A percentile compares a stretch with the other conserved stretches of the same genome.
Evolutionary conservation across 2,329 filamentous ascomycete species (phyloP).

Genomic region (Cladosporium sp.): DNA sequence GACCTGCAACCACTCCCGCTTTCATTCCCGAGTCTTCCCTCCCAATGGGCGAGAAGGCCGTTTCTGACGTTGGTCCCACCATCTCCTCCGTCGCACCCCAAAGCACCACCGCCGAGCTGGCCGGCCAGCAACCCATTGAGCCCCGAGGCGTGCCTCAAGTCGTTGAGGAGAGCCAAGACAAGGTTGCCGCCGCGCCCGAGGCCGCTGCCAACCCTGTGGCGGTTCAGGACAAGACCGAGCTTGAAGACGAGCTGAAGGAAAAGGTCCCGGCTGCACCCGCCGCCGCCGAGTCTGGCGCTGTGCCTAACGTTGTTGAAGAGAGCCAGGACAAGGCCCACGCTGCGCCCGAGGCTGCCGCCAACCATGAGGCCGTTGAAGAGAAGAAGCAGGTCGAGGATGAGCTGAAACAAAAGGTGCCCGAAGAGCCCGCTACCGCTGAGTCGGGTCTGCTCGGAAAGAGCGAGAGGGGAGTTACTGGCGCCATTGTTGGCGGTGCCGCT

Average conservation of each 20-base stretch:
- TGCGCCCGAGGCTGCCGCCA: conserved; percentile 61
- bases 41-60: conserved; percentile 52
- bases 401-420: conserved; percentile 47
- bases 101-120: conserved; percentile 44
- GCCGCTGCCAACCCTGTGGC: conserved; percentile 60
- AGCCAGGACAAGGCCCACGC: conserved; percentile 63
- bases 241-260: conserved; percentile 64
- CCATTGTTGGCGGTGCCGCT: conserved; percentile 40
- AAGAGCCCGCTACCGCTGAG: conserved; percentile 22
- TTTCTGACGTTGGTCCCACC: conserved; percentile 32
- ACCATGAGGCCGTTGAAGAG: conserved; percentile 47
- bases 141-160: conserved; percentile 52
- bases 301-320: conserved; percentile 62
- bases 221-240: conserved; percentile 38
- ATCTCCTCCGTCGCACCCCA: conserved; percentile 40
- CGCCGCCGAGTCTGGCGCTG: conserved; percentile 26
- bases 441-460: conserved; percentile 32
- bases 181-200: conserved; percentile 58
- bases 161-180: conserved; percentile 66
- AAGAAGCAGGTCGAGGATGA: conserved; percentile 59
- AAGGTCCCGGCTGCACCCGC: conserved; percentile 48
- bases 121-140: conserved; percentile 42
- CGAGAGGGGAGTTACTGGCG: conserved; percentile 34
- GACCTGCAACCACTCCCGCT: conserved; percentile 49
- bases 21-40: conserved; percentile 80